Conservation (phyloP, 1,139 yeast genomes). For the Debaryomycetaceae sp. region DNA sequence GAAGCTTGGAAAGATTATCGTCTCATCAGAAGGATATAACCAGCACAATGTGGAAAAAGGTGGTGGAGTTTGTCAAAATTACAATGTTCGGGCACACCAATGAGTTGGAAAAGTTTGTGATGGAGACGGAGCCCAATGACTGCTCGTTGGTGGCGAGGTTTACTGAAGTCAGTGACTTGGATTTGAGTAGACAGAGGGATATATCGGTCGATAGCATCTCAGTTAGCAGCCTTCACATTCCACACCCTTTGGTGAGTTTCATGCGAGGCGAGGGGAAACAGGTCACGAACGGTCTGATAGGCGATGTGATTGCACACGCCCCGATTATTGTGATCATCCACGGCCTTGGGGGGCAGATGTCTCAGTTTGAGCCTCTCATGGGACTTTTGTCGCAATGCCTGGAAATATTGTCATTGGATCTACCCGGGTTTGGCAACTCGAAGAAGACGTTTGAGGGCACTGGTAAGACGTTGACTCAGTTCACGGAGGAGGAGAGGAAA, state of each 20-base stretch:
- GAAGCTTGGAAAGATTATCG: slow-evolving; percentile 3
- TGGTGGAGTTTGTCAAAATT: slow-evolving; percentile 24
- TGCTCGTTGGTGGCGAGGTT: slow-evolving; percentile 53
- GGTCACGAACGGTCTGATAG: slow-evolving; percentile 13
- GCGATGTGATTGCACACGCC: slow-evolving; percentile 37
- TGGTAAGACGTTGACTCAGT: slow-evolving; percentile 19
- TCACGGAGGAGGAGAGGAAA: slow-evolving; percentile 23
- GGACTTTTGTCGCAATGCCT: slow-evolving; percentile 64
- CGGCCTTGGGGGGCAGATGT: slow-evolving; percentile 76
- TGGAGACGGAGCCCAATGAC: slow-evolving; percentile 49
- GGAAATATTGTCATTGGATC: slow-evolving; percentile 60
- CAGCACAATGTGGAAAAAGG: slow-evolving; percentile 18
- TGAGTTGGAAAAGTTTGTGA: slow-evolving; percentile 38
- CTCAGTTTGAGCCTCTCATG: slow-evolving; percentile 67
- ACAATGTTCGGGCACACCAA: slow-evolving; percentile 22
- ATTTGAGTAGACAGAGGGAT: slow-evolving; percentile 18
- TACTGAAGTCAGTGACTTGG: slow-evolving; percentile 34
- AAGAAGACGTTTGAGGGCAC: slow-evolving; percentile 17
- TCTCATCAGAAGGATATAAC: slow-evolving; percentile 16
- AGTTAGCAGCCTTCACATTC: slow-evolving; percentile 44
- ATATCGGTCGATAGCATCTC: slow-evolving; percentile 33
- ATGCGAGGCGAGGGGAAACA: slow-evolving; percentile 37
- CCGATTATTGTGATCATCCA: slow-evolving; percentile 65
- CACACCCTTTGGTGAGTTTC: slow-evolving; percentile 51
- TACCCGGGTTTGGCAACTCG: slow-evolving; percentile 75